phyloP scores from a whole-genome alignment of 2,329 filamentous ascomycete species.

The Hypoxylon sp. region DNA sequence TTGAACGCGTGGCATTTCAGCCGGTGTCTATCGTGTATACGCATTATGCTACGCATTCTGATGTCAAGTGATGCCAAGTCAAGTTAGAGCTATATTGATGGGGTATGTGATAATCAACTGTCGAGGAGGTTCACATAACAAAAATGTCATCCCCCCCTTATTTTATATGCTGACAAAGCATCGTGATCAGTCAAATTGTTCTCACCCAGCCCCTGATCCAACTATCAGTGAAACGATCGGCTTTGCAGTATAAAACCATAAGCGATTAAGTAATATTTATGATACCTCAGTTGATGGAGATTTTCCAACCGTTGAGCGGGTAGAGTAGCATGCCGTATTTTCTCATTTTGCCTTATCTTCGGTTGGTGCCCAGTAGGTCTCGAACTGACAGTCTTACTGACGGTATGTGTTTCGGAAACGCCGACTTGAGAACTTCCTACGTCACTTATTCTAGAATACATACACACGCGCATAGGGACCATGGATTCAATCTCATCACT shows the following conservation, averaged over 20 bases:
- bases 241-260: neutral
- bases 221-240: neutral
- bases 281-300: neutral
- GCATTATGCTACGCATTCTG: slow-evolving; percentile 21
- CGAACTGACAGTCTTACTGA: neutral
- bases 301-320: neutral
- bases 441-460: neutral
- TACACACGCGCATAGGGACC: neutral
- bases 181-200: slow-evolving; percentile 1
- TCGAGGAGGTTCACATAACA: neutral
- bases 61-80: slow-evolving; percentile 28
- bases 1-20: slow-evolving; percentile 36
- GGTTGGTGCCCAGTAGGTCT: neutral
- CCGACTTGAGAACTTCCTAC: neutral
- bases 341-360: neutral
- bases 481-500: neutral
- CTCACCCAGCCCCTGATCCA: neutral
- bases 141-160: neutral
- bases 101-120: neutral
- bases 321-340: neutral
- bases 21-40: slow-evolving; percentile 12
- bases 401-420: too few relatives aligned
- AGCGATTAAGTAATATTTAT: neutral
- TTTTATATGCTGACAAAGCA: slow-evolving; percentile 33
- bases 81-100: neutral